Evolutionary conservation across 306 rosid species (phyloP), one percentile per base, ranked within the genome.

Genomic region (Glycine soja): DNA sequence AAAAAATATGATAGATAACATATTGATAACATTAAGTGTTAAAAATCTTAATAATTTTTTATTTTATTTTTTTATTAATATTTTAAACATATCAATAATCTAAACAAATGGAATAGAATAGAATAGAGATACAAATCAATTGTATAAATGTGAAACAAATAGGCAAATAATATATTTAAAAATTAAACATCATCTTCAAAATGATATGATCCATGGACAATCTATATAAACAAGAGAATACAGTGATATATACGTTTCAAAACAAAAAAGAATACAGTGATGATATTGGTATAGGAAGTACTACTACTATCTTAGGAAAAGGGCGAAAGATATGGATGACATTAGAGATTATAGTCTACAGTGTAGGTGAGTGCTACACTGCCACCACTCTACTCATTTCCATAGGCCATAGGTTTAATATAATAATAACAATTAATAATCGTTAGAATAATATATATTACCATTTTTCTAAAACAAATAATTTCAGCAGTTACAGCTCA

Each of bases 161-260:
- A 53, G 24, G 24, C 24, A 19, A 19, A 53, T 8, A 53, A n/a
- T 14, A 53, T 53, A 53, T n/a, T 54, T n/a, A 15, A 54, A 15
- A 54, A 54, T n/a, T 54, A 54, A 14, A 54, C 59, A 54, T 54
- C 9, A 54, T 14, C 9, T 54, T 54, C 19, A 15, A 54, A 54
- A 76, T 51, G 67, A 53, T n/a, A 10, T 82, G 89, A 86, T 56
- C 62, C 87, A 85, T 57, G 82, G 80, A 75, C 75, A 80, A 83
- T 79, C 77, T 79, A 89, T 14, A 7, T 54, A 15, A 79, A 76
- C 61, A 82, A 80, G 74, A 84, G 81, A 88, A 87, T 52, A 19
- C 24, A 19, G 24, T 19, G 24, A 19, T 19, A 0, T 24, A 24
- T 24, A 24, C 30, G 30, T 24, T 24, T 24, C 30, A 24, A 24